phyloP scores from a whole-genome alignment of 208 protist species.

The Crithidia fasciculata region DNA sequence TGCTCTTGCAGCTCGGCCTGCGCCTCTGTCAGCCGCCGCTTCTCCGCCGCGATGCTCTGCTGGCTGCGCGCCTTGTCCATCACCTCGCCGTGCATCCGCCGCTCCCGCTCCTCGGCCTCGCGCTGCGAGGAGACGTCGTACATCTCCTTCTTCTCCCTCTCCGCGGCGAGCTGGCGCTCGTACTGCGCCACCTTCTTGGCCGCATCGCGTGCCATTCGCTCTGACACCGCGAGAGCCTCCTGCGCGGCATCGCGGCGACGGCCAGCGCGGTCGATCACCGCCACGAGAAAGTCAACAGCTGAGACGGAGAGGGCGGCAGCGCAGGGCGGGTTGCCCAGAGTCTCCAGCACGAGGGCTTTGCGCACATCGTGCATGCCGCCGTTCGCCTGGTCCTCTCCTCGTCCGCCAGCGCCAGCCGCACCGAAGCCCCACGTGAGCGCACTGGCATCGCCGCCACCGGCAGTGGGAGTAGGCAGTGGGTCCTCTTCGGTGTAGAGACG shows the following conservation, averaged over 20 bases:
- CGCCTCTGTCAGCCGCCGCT: constrained; percentile 43
- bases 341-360: constrained; percentile 43
- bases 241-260: constrained; percentile 33
- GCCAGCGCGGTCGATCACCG: constrained; percentile 45
- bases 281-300: constrained; percentile 41
- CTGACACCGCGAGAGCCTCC: constrained; percentile 30
- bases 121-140: constrained; percentile 42
- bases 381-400: neutral
- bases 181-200: constrained; percentile 33
- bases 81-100: constrained; percentile 45
- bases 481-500: constrained; percentile 68
- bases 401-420: neutral
- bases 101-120: constrained; percentile 59
- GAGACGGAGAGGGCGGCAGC: constrained; percentile 20
- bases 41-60: constrained; percentile 57
- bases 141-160: constrained; percentile 68
- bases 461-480: constrained; percentile 13
- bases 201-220: constrained; percentile 36
- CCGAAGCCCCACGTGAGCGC: neutral
- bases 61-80: constrained; percentile 47
- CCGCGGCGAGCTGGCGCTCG: constrained; percentile 36
- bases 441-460: neutral
- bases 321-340: constrained; percentile 40
- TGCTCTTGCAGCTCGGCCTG: constrained; percentile 48
- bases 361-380: constrained; percentile 34